A percentile compares a stretch with the other conserved stretches of the same genome.
phyloP scores from a whole-genome alignment of 1,284 basidiomycete genomes.

The Ustilago hordei region DNA sequence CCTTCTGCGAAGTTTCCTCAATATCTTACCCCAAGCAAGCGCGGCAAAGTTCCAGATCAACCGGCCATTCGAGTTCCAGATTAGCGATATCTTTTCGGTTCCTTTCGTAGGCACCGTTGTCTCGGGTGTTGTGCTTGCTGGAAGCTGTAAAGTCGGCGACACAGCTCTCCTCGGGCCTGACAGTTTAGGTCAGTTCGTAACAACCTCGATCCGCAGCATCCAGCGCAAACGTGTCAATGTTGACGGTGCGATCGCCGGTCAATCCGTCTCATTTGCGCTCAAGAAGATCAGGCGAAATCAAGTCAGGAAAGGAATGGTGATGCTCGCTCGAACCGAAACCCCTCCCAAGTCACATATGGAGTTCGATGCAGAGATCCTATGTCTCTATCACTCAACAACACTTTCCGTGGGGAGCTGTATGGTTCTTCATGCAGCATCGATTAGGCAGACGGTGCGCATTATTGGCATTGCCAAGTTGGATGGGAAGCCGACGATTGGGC shows the following conservation, averaged over 20 bases:
- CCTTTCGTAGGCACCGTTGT: conserved; percentile 96
- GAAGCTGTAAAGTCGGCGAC: conserved; percentile 73
- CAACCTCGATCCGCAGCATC: conserved; percentile 87
- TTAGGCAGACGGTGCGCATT: conserved; percentile 67
- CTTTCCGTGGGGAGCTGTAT: conserved; percentile 66
- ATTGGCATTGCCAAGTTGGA: conserved; percentile 63
- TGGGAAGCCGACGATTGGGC: conserved; percentile 30
- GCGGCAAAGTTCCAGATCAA: conserved; percentile 70
- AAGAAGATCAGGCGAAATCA: conserved; percentile 86
- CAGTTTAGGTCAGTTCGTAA: conserved; percentile 87
- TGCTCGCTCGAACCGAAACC: conserved; percentile 70
- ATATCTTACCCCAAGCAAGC: conserved; percentile 65
- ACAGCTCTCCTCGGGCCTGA: conserved; percentile 89
- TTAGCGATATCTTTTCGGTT: conserved; percentile 74
- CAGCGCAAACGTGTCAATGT: conserved; percentile 92
- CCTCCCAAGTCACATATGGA: conserved; percentile 59
- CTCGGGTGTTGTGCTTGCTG: conserved; percentile 81
- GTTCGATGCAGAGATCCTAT: conserved; percentile 67
- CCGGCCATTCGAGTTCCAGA: conserved; percentile 83
- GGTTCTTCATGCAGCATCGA: conserved; percentile 66
- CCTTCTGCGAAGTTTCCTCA: conserved; percentile 71
- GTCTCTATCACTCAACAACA: conserved; percentile 68
- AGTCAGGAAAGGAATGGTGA: conserved; percentile 85
- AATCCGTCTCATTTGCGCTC: conserved; percentile 91
- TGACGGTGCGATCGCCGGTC: conserved; percentile 84